Evolutionary conservation across 768 basidiomycete species (phyloP), one percentile per base, ranked within the genome.

Genomic region (Russula ochroleuca): DNA sequence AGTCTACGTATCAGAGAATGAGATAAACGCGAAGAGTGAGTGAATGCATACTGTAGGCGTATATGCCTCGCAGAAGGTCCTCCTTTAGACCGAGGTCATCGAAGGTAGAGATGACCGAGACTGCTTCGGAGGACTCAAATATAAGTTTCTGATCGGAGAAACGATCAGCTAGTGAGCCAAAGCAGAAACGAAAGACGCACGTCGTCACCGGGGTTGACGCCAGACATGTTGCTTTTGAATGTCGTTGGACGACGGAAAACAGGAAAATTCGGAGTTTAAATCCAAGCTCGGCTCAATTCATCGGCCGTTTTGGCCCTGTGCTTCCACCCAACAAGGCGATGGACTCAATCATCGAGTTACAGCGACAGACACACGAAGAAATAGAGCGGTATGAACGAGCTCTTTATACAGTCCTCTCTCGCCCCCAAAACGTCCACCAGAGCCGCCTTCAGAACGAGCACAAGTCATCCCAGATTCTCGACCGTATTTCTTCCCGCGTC

Each of bases 361-460:
- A 96, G 72, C 86, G 96, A 57, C 94, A 94, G 70, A 90, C 88
- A 14, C 96, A 98, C 76, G 94, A 98, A 76, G 95, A 98, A 74
- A 82, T 94, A 28, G 96, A 99, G 77, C 86, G 90, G 57, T 90
- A 93, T 69, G 90, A 98, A 73, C 82, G 86, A 53, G 92, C 90
- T 11, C 82, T 98, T 19, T 92, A 92, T 61, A 86, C 86, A 4
- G 79, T 97, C 17, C 82, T 98, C 35, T 88, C 92, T 15, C 80
- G 88, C 65, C 83, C 80, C 57, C 78, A 81, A 65, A 70, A 81
- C 2, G 79, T 82, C 7, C 89, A 91, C 69, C 87, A 90, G 70
- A 72, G 75, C 57, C 80, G 75, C 56, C 73, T 93, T 33, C 86
- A 88, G 71, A 87, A 85, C 61, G 90, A 95, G 73, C 93, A 98